Evolutionary conservation across 768 basidiomycete genomes (phyloP), one percentile per base, ranked within the genome.

Genomic region (Leccinum boreale): DNA sequence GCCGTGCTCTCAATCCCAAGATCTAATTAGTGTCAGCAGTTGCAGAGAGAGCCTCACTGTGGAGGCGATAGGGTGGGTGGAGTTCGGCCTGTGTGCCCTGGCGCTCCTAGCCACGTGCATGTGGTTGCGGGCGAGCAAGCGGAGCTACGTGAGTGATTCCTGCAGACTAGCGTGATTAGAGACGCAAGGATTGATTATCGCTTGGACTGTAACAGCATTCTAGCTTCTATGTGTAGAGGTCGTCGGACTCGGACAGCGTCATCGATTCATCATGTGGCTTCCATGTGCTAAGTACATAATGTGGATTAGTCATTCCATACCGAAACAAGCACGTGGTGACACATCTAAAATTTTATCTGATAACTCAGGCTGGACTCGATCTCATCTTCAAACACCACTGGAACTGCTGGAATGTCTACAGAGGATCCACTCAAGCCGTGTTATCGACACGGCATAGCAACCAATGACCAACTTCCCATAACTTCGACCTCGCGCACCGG

Each of bases 51-150:
- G 82, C 2, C 73, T 90, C 59, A 88, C 89, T 5, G 84, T 90
- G 7, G 86, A 88, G 70, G 85, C 85, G 1, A 67, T 91, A 15
- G 88, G 87, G 5, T 91, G 90, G 89, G 82, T 85, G 51, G 87
- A 89, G 62, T 85, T 90, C 59, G 80, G 78, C 7, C 69, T 92
- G 19, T 86, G 85, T 64, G 54, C 78, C 11, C 55, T 85, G 58
- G 83, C 86, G 7, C 69, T 88, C 45, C 53, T 79, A 5, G 76
- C 78, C 31, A 87, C 88, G 12, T 79, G 83, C 47, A 67, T 79
- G 62, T 83, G 81, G 82, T 68, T 82, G 65, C 74, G 75, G 19
- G 64, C 69, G 45, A 72, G 74, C 39, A 67, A 73, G 62, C 70
- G 73, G 58, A 71, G 69, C 61, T 77, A 70, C 59, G 73, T 79